Conservation (phyloP, 1,284 basidiomycete species). For the Coniferiporia weirii region DNA sequence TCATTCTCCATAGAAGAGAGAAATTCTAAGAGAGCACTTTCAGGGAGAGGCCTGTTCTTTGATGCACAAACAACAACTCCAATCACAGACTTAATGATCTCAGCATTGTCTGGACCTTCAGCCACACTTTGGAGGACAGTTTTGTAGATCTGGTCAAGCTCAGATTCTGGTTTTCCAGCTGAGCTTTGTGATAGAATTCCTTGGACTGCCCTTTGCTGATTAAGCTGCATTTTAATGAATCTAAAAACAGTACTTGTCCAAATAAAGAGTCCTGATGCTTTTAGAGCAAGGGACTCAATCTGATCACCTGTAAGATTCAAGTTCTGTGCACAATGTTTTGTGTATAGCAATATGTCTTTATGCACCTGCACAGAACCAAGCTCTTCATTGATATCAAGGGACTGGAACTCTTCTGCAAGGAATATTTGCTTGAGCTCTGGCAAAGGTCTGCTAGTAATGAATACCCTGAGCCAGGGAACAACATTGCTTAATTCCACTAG, state of each 20-base stretch:
- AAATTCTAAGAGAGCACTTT: not conserved
- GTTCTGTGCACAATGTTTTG: not conserved
- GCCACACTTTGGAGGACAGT: conserved; percentile 1
- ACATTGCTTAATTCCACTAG: not conserved
- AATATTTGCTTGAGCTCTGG: conserved; percentile 2
- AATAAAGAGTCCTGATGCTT: conserved; percentile 26
- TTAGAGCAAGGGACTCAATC: conserved; percentile 22
- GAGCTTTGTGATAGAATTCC: not conserved
- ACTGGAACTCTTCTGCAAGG: not conserved
- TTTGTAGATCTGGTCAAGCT: not conserved
- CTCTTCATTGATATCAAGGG: not conserved
- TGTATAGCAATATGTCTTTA: not conserved
- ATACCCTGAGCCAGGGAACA: conserved; percentile 8
- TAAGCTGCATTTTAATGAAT: conserved; percentile 18
- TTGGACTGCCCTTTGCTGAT: not conserved
- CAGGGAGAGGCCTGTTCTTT: conserved; percentile 4
- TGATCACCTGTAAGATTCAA: conserved; percentile 17
- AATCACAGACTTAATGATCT: not conserved
- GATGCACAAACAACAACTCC: conserved; percentile 1
- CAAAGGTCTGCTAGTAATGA: conserved; percentile 9
- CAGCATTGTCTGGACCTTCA: not conserved
- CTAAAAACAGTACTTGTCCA: conserved; percentile 28
- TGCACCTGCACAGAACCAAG: not conserved
- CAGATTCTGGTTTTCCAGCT: not conserved
- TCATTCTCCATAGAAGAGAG: not conserved